These are phyloP conservation scores for Albizia julibrissin DNA, from an alignment of 306 rosid species.

Conservation along the genomic window DNA sequence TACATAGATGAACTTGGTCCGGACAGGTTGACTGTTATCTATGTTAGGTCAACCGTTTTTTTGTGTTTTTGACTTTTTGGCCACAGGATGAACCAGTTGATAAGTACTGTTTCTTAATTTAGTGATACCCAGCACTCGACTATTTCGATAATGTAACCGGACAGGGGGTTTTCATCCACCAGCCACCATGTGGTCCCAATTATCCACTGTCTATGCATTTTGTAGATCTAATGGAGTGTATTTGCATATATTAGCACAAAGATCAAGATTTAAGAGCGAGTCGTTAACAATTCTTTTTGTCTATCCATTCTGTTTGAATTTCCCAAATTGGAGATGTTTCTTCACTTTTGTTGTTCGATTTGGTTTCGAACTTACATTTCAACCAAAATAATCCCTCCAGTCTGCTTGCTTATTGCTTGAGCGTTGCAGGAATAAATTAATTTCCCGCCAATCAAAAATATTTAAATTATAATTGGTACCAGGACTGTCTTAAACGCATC, in stretches of 20 bases:
- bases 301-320: background rate
- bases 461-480: background rate
- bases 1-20: background rate
- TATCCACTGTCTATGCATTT: background rate
- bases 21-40: background rate
- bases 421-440: background rate
- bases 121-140: background rate
- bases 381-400: background rate
- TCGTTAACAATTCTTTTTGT: background rate
- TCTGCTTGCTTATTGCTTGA: background rate
- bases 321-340: background rate
- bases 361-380: background rate
- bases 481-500: background rate
- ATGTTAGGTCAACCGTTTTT: background rate
- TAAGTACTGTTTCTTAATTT: background rate
- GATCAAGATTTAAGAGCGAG: background rate
- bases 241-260: background rate
- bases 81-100: background rate
- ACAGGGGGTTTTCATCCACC: background rate
- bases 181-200: background rate
- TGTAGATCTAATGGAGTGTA: background rate
- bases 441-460: background rate
- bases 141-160: background rate
- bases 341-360: background rate
- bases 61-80: background rate